These are phyloP conservation scores for Aspergillus aculeatus DNA, from an alignment of 2,329 filamentous ascomycete species.

Conservation along the genomic window DNA sequence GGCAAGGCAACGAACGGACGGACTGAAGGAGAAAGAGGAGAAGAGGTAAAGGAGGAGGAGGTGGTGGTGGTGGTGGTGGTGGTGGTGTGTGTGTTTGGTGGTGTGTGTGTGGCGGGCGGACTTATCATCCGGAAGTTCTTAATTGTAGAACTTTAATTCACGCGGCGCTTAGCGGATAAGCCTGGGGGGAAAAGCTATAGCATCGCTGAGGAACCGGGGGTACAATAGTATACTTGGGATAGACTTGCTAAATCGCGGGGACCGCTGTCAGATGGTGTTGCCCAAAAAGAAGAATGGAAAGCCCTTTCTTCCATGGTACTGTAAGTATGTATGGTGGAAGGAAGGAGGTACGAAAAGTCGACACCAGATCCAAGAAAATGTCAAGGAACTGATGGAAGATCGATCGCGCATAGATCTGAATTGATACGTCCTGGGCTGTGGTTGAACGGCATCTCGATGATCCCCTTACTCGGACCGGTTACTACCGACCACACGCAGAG, in stretches of 20 bases:
- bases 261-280: background rate
- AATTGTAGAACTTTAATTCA: background rate
- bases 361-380: background rate
- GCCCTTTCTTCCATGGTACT: background rate
- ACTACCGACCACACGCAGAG: background rate
- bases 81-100: background rate
- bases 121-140: background rate
- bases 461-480: background rate
- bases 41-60: no score
- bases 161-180: slow-evolving; percentile 5
- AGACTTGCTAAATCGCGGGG: background rate
- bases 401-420: background rate
- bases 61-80: slow-evolving; percentile 1
- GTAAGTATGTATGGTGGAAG: background rate
- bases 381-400: slow-evolving; percentile 1
- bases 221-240: background rate
- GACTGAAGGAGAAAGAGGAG: background rate
- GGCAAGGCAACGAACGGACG: background rate
- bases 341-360: background rate
- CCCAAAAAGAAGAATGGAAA: background rate
- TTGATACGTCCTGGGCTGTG: background rate
- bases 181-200: background rate
- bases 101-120: background rate
- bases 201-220: background rate
- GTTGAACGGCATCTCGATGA: background rate